A percentile compares a stretch with the other conserved stretches of the same genome.
phyloP scores from a whole-genome alignment of 2,329 filamentous ascomycete genomes.

The Hypoxylon sp. region DNA sequence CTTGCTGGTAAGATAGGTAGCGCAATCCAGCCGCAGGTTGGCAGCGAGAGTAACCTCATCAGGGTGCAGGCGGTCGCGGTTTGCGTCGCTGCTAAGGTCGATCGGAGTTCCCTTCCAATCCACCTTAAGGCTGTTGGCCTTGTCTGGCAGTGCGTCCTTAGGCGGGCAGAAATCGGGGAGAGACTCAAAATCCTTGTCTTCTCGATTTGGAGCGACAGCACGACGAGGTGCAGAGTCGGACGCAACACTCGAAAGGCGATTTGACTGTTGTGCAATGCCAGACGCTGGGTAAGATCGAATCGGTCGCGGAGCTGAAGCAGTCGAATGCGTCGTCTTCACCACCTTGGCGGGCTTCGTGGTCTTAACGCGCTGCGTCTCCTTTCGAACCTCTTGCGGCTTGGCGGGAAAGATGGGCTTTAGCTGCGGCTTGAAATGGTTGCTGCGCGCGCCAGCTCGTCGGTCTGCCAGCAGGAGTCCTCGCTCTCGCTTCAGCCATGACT shows the following conservation, averaged over 20 bases:
- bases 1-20: conserved; percentile 92
- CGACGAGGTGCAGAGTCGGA: conserved; percentile 60
- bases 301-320: conserved; percentile 42
- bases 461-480: conserved; percentile 59
- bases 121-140: conserved; percentile 77
- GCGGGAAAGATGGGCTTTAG: conserved; percentile 55
- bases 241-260: conserved; percentile 52
- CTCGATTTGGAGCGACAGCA: conserved; percentile 71
- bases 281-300: conserved; percentile 43
- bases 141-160: conserved; percentile 68
- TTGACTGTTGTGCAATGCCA: conserved; percentile 44
- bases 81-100: conserved; percentile 76
- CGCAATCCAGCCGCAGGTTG: conserved; percentile 82
- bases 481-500: conserved; percentile 60
- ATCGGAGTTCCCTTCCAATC: conserved; percentile 87
- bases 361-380: conserved; percentile 47
- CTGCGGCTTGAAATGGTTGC: conserved; percentile 48
- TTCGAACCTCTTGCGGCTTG: conserved; percentile 47
- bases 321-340: conserved; percentile 43
- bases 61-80: conserved; percentile 75
- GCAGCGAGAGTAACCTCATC: conserved; percentile 81
- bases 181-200: conserved; percentile 81
- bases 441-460: conserved; percentile 53
- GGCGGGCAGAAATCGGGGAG: conserved; percentile 79
- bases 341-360: conserved; percentile 45